A percentile compares a stretch with the other conserved stretches of the same genome.
Evolutionary conservation across 1,139 yeast genomes (phyloP).

Genomic region (Pichiaceae sp.): DNA sequence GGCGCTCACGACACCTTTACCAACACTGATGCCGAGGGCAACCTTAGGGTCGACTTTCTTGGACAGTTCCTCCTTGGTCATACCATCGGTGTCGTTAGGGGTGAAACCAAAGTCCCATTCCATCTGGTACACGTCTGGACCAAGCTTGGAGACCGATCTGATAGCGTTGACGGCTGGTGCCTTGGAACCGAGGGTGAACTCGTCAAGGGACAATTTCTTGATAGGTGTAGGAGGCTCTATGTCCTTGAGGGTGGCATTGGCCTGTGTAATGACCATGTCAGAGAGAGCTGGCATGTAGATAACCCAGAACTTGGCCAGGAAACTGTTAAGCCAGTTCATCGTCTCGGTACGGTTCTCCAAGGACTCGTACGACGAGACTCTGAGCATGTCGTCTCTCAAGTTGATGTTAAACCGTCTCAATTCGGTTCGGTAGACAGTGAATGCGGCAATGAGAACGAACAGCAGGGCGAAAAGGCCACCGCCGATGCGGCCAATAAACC

Average conservation of each 20-base stretch:
- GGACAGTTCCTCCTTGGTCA: conserved; percentile 67
- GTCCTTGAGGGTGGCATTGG: conserved; percentile 58
- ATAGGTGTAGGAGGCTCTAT: conserved; percentile 79
- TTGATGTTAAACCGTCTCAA: conserved; percentile 66
- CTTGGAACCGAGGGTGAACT: conserved; percentile 71
- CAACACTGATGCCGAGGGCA: conserved; percentile 69
- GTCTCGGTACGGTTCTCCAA: conserved; percentile 59
- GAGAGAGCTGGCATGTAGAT: conserved; percentile 80
- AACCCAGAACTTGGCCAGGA: conserved; percentile 75
- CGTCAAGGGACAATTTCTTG: conserved; percentile 61
- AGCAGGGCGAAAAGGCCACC: conserved; percentile 50
- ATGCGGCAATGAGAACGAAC: conserved; percentile 49
- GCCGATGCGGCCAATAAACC: conserved; percentile 50
- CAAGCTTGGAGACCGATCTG: conserved; percentile 62
- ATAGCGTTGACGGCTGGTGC: conserved; percentile 69
- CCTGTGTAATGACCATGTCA: conserved; percentile 62
- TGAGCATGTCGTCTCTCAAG: conserved; percentile 63
- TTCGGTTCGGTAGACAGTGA: conserved; percentile 62
- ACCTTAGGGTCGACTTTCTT: conserved; percentile 72
- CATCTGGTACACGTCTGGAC: conserved; percentile 64
- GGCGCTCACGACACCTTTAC: conserved; percentile 70
- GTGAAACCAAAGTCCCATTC: conserved; percentile 77
- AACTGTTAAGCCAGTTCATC: conserved; percentile 73
- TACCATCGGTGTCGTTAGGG: conserved; percentile 73
- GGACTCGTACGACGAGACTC: conserved; percentile 51